phyloP scores from a whole-genome alignment of 176 grass and related monocot species.

The Triticum monococcum region DNA sequence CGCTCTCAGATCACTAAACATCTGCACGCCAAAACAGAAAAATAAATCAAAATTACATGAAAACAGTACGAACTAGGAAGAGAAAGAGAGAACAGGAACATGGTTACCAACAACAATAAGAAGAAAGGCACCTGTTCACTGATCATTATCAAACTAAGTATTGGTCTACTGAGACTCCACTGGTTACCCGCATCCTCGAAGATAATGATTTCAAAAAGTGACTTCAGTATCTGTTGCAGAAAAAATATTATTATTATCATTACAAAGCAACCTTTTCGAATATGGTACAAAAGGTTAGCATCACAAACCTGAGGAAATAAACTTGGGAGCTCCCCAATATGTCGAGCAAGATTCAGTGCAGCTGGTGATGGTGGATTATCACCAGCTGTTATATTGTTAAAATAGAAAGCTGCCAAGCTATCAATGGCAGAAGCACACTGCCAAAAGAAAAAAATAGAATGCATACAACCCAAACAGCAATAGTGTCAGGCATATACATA shows the following conservation, averaged over 20 bases:
- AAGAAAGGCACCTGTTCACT: conserved; percentile 81
- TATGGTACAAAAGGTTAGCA: neutral
- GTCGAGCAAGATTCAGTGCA: conserved; percentile 80
- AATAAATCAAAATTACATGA: conserved; percentile 17
- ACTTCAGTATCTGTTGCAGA: conserved; percentile 77
- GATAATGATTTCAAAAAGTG: conserved; percentile 95
- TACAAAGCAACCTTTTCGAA: conserved; percentile 16
- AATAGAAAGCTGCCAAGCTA: conserved; percentile 92
- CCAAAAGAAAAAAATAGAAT: conserved; percentile 34
- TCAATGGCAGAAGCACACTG: conserved; percentile 97
- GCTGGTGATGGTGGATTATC: conserved; percentile 81
- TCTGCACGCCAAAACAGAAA: conserved; percentile 49
- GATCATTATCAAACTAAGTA: conserved; percentile 96
- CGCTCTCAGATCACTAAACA: conserved; percentile 80
- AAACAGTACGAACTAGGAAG: neutral
- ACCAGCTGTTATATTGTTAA: conserved; percentile 78
- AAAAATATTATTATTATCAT: conserved; percentile 24
- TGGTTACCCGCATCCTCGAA: conserved; percentile 98
- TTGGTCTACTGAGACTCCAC: conserved; percentile 99
- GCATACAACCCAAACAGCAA: conserved; percentile 8
- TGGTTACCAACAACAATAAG: neutral
- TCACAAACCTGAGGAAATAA: conserved; percentile 92
- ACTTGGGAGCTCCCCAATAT: conserved; percentile 82
- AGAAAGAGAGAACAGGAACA: neutral
- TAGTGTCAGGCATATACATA: too few species aligned